A percentile compares a stretch with the other conserved stretches of the same genome.
Conservation (phyloP, 2,329 filamentous ascomycete genomes). For the Aspergillus ochraceus region DNA sequence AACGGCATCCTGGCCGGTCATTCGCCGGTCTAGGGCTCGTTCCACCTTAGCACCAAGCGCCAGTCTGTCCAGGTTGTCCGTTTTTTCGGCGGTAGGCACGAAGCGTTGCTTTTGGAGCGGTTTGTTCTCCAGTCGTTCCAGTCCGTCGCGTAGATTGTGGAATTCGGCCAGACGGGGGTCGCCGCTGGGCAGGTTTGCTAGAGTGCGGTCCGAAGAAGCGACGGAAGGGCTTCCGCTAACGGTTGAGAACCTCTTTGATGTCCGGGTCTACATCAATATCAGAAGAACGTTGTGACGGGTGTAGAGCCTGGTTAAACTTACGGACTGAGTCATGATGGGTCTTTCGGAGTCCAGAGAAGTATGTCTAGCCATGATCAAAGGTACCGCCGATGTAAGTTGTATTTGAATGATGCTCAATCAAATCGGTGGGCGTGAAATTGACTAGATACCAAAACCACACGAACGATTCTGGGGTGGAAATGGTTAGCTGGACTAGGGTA, state of each 20-base stretch:
- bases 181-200: conserved; percentile 37
- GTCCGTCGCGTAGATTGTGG: conserved; percentile 73
- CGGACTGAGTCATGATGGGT: conserved; percentile 57
- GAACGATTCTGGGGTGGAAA: background rate
- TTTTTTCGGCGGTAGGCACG: conserved; percentile 74
- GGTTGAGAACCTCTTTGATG: conserved; percentile 55
- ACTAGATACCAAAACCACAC: background rate
- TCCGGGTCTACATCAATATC: conserved; percentile 44
- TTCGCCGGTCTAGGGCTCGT: conserved; percentile 78
- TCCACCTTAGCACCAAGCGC: conserved; percentile 89
- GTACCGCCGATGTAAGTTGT: background rate
- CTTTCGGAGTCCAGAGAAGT: conserved; percentile 55
- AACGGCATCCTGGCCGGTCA: conserved; percentile 80
- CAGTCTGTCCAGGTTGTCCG: conserved; percentile 78
- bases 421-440: background rate
- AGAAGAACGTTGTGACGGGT: conserved; percentile 2
- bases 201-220: conserved; percentile 48
- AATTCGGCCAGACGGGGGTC: conserved; percentile 63
- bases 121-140: conserved; percentile 88
- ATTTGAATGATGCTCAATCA: background rate
- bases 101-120: conserved; percentile 80
- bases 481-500: background rate
- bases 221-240: conserved; percentile 50
- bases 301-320: conserved; percentile 29
- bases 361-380: conserved; percentile 36